Base-by-base conservation (phyloP, 1,284 basidiomycete species). In the Takashimella tepidaria region DNA sequence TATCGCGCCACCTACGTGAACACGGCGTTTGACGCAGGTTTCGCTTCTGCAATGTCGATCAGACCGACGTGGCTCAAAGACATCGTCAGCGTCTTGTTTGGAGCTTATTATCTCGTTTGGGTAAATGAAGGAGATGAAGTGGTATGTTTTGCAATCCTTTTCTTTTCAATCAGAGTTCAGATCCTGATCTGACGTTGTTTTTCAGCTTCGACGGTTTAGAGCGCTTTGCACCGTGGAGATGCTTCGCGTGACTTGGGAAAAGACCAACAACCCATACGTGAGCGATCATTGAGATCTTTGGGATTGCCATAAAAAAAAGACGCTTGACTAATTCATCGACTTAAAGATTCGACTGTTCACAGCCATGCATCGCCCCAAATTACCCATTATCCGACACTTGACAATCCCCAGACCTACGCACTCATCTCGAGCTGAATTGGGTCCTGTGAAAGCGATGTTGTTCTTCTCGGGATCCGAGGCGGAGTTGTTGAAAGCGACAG, bases 1-100 rank as follows among this genome's bases (percentile, higher is more conserved):
- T 97, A 95, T 74, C 86, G 95, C 24, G 93, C 92, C n/a, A 96
- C 93, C 46, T 98, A 93, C 88, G 85, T 98, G 61, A 84, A 78
- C 50, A 93, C 88, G 0, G 93, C 92, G 0, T 80, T 98, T n/a
- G 95, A 98, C 70, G 92, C 93, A 1, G 95, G 93, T 1, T 98
- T 98, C 68, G 91, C 93, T 0, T 92, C 92, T 0, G 92, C 95
- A 8, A 92, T 95, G 87, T 79, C 84, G 2, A 89, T 98, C 59
- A 84, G 85, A n/a, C 89, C 91, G 0, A 90, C 88, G 69, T 96
- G 91, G 91, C 74, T 97, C 10, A 82, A 87, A 60, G 92, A 98
- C 70, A 77, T 96, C 8, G 85, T 84, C 56, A 90, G 89, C 41
- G 77, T 96, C 45, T 60, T 92, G 26, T 95, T 96, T 70, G 86